These are phyloP conservation scores for Ramaria sp. DNA, from an alignment of 768 basidiomycete species.

Conservation along the genomic window DNA sequence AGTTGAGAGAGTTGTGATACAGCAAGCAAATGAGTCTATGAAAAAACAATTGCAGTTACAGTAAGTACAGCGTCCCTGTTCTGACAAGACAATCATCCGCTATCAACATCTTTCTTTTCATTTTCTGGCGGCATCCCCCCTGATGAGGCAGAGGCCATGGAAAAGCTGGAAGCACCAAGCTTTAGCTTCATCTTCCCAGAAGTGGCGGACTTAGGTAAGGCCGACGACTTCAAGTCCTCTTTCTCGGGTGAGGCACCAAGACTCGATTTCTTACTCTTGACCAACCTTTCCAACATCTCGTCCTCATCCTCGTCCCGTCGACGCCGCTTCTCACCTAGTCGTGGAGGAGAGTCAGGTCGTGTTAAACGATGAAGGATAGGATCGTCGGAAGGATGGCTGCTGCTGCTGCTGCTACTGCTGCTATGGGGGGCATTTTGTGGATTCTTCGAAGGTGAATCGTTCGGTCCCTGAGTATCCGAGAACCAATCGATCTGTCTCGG, in stretches of 20 bases:
- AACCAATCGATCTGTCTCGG: conserved; percentile 3
- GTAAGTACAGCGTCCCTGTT: background rate
- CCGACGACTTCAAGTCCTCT: conserved; percentile 19
- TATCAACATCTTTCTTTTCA: conserved; percentile 2
- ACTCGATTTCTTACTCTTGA: conserved; percentile 44
- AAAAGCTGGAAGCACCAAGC: conserved; percentile 39
- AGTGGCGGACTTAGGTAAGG: conserved; percentile 17
- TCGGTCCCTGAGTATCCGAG: background rate
- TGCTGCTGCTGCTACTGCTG: background rate
- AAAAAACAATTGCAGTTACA: background rate
- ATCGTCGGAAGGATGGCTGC: conserved; percentile 19
- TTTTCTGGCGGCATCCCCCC: conserved; percentile 21
- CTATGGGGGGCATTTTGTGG: background rate
- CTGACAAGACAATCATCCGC: background rate
- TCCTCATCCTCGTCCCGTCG: conserved; percentile 63
- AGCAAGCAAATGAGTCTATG: background rate
- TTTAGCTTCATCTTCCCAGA: conserved; percentile 64
- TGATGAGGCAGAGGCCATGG: conserved; percentile 41
- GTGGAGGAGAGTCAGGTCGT: conserved; percentile 31
- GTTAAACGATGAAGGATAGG: conserved; percentile 23
- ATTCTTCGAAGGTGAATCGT: background rate
- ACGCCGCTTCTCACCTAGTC: conserved; percentile 60
- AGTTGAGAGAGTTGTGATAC: background rate
- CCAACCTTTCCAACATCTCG: conserved; percentile 49
- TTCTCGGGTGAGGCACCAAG: conserved; percentile 31